Evolutionary conservation across 148 eudicot species (phyloP), one percentile per base, ranked within the genome.

Genomic region (Spergularia marina): DNA sequence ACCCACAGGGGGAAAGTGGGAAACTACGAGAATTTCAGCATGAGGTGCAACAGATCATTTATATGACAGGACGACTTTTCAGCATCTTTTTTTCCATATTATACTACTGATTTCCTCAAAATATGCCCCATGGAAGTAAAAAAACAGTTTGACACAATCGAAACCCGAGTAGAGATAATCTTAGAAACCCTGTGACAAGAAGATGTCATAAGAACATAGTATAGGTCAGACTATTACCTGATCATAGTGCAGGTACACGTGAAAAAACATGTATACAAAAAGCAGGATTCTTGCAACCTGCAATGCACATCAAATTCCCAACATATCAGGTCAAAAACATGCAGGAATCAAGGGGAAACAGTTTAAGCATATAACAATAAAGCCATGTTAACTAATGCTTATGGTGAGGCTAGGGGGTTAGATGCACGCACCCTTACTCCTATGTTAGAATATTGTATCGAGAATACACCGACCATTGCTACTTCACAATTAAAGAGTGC

Each of bases 251-350:
- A 85, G 79, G 80, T 91, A 89, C 54, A 96, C 89, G 75, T 96
- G 99, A 84, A 88, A 89, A 81, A 91, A 96, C 99, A 96, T 87
- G 92, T 92, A 96, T 51, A 80, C 90, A 80, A 96, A 96, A 88
- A 96, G 85, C 85, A 96, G 85, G 84, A 96, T 91, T 80, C 99
- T 87, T 21, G 99, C 99, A 74, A 92, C 94, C 99, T 96, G 98
- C 91, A 88, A 68, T 62, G 51, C 34, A 76, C 63, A 77, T 17
- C 70, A 52, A n/a, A 78, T 14, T n/a, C 10, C 69, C 40, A 69
- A 74, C 36, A 72, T 30, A 64, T 25, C 74, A 58, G 47, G 68
- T 23, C 8, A 69, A 47, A 56, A 34, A 74, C 25, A 53, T 20
- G 17, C 13, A 23, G 58, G 15, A 30, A 60, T 56, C 16, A 13